These are phyloP conservation scores for Trypanosoma boissoni DNA, from an alignment of 208 protist species.

Conservation along the genomic window DNA sequence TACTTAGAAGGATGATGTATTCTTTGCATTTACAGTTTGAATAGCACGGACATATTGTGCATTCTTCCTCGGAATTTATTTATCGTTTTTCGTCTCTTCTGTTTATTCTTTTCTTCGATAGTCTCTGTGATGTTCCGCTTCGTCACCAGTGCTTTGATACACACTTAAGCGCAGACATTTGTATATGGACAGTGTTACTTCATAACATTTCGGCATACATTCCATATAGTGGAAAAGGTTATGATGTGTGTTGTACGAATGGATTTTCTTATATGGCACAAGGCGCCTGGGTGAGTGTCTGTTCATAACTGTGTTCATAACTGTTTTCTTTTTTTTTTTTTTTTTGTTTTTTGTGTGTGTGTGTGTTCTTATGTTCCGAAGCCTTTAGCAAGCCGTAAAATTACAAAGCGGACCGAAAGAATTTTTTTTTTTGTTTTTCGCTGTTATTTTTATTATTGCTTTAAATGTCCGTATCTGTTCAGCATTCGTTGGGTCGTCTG, in stretches of 20 bases:
- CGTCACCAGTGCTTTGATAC: too few relatives aligned
- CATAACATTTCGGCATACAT: too few relatives aligned
- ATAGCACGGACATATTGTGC: constrained; percentile 21
- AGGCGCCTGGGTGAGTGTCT: too few relatives aligned
- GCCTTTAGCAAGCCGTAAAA: too few relatives aligned
- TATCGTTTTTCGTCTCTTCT: too few relatives aligned
- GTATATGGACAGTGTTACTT: too few relatives aligned
- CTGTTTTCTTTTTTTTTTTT: neutral
- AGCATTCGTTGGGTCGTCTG: constrained; percentile 44
- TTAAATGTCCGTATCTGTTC: constrained; percentile 24
- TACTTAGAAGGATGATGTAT: neutral
- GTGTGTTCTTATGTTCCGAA: neutral
- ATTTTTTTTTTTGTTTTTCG: constrained; percentile 8
- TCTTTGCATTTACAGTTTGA: constrained; percentile 4
- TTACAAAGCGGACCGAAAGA: neutral
- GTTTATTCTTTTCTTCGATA: constrained; percentile 23
- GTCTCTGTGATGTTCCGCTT: constrained; percentile 13
- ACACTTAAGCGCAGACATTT: too few relatives aligned
- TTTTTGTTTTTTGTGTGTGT: neutral
- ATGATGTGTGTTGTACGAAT: too few relatives aligned
- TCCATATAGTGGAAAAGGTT: too few relatives aligned
- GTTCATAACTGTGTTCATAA: too few relatives aligned
- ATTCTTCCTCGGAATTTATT: constrained; percentile 17
- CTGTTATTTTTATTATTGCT: constrained; percentile 5
- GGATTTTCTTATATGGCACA: too few relatives aligned